Conservation (phyloP, 345 rosid species). For the Eucalyptus erythrocorys region DNA sequence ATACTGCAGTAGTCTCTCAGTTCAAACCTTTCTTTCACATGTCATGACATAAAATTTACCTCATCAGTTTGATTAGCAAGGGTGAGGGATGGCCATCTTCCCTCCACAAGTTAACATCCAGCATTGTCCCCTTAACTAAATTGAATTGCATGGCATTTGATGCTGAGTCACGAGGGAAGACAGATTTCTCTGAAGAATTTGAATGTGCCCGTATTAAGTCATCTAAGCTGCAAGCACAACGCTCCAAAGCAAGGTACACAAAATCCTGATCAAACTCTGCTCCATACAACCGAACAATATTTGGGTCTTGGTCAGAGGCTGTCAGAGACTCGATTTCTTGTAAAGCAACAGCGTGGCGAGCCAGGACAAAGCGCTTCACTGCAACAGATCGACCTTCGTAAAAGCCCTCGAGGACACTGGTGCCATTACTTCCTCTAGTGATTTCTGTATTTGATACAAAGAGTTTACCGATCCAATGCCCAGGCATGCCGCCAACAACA, state of each 20-base stretch:
- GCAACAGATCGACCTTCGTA: conserved; percentile 91
- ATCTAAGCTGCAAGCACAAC: conserved; percentile 69
- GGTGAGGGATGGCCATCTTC: conserved; percentile 62
- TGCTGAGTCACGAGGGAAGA: conserved; percentile 10
- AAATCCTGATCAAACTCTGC: conserved; percentile 87
- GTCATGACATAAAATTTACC: conserved; percentile 24
- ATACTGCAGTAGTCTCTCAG: background rate
- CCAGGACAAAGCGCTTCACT: conserved; percentile 81
- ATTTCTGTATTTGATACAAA: conserved; percentile 63
- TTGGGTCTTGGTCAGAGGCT: conserved; percentile 80
- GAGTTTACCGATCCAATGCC: conserved; percentile 65
- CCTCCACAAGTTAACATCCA: conserved; percentile 58
- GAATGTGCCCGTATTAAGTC: conserved; percentile 52
- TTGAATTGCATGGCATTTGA: conserved; percentile 17
- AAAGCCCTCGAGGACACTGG: conserved; percentile 70
- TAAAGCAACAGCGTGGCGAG: conserved; percentile 73
- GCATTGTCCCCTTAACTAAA: conserved; percentile 18
- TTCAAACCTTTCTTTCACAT: background rate
- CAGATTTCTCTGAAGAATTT: conserved; percentile 11
- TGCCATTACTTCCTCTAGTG: conserved; percentile 92
- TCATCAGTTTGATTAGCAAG: conserved; percentile 60
- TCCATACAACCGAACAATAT: conserved; percentile 87
- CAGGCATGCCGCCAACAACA: conserved; percentile 27
- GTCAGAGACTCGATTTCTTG: conserved; percentile 91
- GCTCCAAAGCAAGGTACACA: conserved; percentile 86